Base-by-base conservation (phyloP, 441 rosid genomes). In the Arabidopsis lyrata region DNA sequence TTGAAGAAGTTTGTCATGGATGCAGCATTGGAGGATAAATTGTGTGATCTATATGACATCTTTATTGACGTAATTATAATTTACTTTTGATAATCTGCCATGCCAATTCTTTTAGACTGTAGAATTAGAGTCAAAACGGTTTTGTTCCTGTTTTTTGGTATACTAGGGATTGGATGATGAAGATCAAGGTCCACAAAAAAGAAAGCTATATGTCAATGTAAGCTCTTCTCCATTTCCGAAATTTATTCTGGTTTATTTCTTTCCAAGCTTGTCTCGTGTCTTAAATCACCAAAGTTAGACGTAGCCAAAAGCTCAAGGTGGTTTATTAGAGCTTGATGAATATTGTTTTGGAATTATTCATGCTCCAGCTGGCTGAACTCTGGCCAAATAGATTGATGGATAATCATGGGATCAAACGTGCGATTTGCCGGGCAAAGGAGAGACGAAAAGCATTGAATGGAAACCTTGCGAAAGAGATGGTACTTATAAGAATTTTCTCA, bases 381-480 rank as follows among this genome's bases (percentile, higher is more conserved):
- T 95, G 99, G 99, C 99, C 99, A 75, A 85, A 76, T 65, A 91
- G 93, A 66, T 80, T 83, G 65, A 95, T 95, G 96, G 96, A 95
- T 85, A 87, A 90, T 80, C 88, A 84, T 83, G 94, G 92, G 77
- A 93, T 93, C 72, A 95, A 93, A 79, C 92, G 84, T 67, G 98
- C 97, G 73, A 95, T 95, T 79, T 86, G 92, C 74, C 81, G 88
- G 67, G 89, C 92, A 68, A 95, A 95, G 82, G 96, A 90, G 77
- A 88, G 96, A 69, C 84, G 36, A 48, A 77, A 62, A 72, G 68
- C 73, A 34, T 42, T 58, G 68, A 31, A 29, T 65, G 76, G 55
- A 38, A 70, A 57, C 20, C 38, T 27, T 70, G 66, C 58, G 32
- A 67, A 74, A 22, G 68, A 67, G 32, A 67, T 64, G 76, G 80